phyloP scores from a whole-genome alignment of 148 eudicot genomes.

The Amaranthus cruentus region DNA sequence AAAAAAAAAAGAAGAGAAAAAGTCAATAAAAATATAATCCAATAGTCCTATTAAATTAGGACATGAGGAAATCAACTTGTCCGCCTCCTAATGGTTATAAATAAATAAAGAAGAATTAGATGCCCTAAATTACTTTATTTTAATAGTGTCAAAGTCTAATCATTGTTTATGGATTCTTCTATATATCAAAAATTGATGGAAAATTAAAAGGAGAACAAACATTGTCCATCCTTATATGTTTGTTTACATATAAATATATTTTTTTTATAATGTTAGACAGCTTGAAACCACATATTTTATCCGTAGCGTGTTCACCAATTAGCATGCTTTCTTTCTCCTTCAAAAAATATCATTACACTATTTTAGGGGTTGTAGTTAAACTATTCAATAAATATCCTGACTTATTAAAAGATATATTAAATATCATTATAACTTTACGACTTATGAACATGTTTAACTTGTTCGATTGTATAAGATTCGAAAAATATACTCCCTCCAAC shows the following conservation, averaged over 20 bases:
- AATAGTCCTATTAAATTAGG: not conserved
- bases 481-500: too few species aligned
- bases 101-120: slow-evolving; percentile 3
- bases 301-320: not conserved
- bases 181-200: not conserved
- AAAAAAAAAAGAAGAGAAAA: not conserved
- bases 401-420: too few species aligned
- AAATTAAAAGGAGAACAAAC: not conserved
- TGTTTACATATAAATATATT: too few species aligned
- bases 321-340: not conserved
- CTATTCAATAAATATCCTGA: not conserved
- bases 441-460: too few species aligned
- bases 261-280: not conserved
- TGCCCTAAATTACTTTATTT: not conserved
- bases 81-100: not conserved
- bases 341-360: not conserved
- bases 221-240: not conserved
- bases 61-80: not conserved
- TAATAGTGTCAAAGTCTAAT: not conserved
- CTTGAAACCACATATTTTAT: slow-evolving; percentile 10
- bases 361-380: not conserved
- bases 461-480: too few species aligned
- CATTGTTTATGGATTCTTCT: slow-evolving; percentile 6
- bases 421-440: too few species aligned
- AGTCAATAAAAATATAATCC: not conserved